Base-by-base conservation (phyloP, 192 early-diverging fungal genomes). In the Dissophora ornata region DNA sequence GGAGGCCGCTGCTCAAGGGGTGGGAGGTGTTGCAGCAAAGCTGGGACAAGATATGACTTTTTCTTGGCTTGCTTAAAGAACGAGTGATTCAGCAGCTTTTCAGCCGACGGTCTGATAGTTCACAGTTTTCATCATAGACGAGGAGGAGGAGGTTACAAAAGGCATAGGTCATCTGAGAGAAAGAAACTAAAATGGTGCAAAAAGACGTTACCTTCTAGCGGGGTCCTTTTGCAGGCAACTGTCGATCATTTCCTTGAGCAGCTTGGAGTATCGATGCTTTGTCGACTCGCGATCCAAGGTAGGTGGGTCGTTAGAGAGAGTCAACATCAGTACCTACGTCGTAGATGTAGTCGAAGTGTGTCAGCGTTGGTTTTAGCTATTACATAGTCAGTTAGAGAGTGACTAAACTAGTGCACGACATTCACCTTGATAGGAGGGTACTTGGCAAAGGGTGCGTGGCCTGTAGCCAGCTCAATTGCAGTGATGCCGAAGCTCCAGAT, bases 401-500 rank as follows among this genome's bases (percentile, higher is more conserved):
- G n/a, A n/a, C n/a, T 9, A 16, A 13, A 6, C 32, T 13, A 38
- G 21, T 36, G 19, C 22, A n/a, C 24, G 16, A 52, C 38, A n/a
- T 16, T 9, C 67, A 87, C 92, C 85, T 96, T 96, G 48, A 96
- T 67, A 8, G 94, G 93, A 24, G 94, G 92, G 62, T 86, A 93
- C 68, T 95, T 95, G 15, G 94, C 93, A 71, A 93, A 94, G 8
- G 94, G 94, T 9, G 94, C 94, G 71, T 93, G 91, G 9, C 94
- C 94, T 21, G 91, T 93, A 4, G 94, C 92, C 13, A 96, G 69
- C 67, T 96, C 94, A 42, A 96, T 73, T 5, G 91, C 86, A 7
- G 94, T 96, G 36, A 96, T 96, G 36, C 94, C 94, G 82, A 96
- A 95, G 62, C 88, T 90, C 94, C 94, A 96, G 50, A 96, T 93